Evolutionary conservation across 495 filamentous ascomycete species (phyloP), one percentile per base, ranked within the genome.

Genomic region (Barbatosphaeria neglecta): DNA sequence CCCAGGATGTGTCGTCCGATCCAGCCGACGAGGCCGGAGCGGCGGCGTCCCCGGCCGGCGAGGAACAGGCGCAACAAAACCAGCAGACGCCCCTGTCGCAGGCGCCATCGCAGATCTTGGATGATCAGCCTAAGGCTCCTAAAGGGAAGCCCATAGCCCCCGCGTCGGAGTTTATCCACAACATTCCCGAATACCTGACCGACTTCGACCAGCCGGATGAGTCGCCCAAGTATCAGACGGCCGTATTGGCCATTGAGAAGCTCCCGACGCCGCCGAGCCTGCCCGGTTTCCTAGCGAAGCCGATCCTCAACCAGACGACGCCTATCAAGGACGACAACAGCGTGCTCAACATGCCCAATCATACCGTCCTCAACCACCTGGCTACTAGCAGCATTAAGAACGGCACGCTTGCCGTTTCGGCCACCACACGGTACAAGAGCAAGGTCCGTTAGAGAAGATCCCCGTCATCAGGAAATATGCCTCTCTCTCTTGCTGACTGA

Each of bases 341-440:
- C 66, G 93, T 98, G 37, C 65, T 98, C 33, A 89, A 82, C 43
- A 89, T 95, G 70, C 92, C 92, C 13, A 98, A 97, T 54, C 92
- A 98, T 52, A 95, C 92, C 2, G 87, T 98, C 22, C 66, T 98
- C 52, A 98, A 98, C 53, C 92, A 98, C 62, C 69, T 98, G 40
- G 90, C 90, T n/a, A 98, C 92, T 4, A 95, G 89, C 70, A 95
- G 89, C 64, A 98, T 98, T 64, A 96, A 95, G 66, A 86, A 94
- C 48, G 84, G 86, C 45, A 85, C 97, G 22, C 74, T 98, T 49
- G 92, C 93, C n/a, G 92, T 94, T 3, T 95, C 88, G 59, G 92
- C 87, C 16, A 98, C 92, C 15, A 98, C 93, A 17, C 76, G 92
- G 66, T 97, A 97, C 64, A 90, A 87, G 71, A 82, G 82, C 61